A percentile compares a stretch with the other conserved stretches of the same genome.
Evolutionary conservation across 371 early-diverging fungal genomes (phyloP).

Genomic region (Actinomortierella wolfii): DNA sequence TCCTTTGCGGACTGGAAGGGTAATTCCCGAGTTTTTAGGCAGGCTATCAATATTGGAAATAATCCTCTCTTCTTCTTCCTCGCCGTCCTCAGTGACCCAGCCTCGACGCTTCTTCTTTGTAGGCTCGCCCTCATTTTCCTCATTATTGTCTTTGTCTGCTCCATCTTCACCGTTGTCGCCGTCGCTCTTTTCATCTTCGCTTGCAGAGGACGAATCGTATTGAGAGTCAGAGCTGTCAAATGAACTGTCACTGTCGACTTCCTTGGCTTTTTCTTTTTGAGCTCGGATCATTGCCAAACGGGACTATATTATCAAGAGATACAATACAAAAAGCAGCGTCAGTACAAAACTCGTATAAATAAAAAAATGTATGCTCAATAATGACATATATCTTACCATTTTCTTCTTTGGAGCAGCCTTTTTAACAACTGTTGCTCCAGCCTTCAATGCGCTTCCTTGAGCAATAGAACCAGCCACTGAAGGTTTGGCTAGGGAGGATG

Average conservation of each 20-base stretch:
- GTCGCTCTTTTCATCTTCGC: constrained; percentile 45
- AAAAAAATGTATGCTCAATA: background rate
- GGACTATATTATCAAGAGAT: constrained; percentile 17
- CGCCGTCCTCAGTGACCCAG: constrained; percentile 41
- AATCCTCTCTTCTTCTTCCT: constrained; percentile 24
- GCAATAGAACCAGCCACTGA: constrained; percentile 10
- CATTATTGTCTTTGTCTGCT: constrained; percentile 39
- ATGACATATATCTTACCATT: constrained; percentile 19
- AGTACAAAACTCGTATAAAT: too few relatives aligned
- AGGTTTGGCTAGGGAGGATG: background rate
- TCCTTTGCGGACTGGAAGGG: constrained; percentile 29
- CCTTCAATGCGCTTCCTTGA: constrained; percentile 45
- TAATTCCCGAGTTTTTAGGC: constrained; percentile 33
- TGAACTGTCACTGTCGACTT: constrained; percentile 60
- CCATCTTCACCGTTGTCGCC: constrained; percentile 23
- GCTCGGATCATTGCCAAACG: constrained; percentile 33
- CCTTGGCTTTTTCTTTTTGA: constrained; percentile 50
- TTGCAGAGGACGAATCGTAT: constrained; percentile 53
- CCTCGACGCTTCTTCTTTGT: constrained; percentile 42
- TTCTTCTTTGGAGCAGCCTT: constrained; percentile 41
- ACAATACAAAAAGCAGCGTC: too few relatives aligned
- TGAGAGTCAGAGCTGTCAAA: constrained; percentile 73
- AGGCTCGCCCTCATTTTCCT: constrained; percentile 40
- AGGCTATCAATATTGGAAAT: constrained; percentile 45
- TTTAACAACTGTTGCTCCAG: constrained; percentile 39